Evolutionary conservation across 1,284 basidiomycete species (phyloP), one percentile per base, ranked within the genome.

Genomic region (Ustilago esculenta): DNA sequence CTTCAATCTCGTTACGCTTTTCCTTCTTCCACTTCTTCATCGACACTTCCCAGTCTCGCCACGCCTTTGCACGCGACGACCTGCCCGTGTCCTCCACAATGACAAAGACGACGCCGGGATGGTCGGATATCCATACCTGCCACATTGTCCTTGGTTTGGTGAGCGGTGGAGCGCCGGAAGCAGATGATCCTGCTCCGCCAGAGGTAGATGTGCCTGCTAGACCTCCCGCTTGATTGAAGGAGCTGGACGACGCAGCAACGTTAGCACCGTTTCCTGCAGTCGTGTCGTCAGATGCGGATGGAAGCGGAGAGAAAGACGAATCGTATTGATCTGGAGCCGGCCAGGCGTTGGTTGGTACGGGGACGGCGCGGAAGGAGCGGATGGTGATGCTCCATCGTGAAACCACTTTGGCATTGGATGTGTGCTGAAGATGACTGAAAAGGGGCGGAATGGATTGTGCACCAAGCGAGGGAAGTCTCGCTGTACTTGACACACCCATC

Each of bases 141-240:
- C 69, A 72, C 63, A 72, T 72, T 12, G 69, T 67, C 24, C 69
- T 47, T 1, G 69, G 69, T 49, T 72, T 72, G 11, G 69, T 72
- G 14, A 67, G 51, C 25, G 63, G 54, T 21, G 58, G 54, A 34
- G 68, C 45, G 5, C 60, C 66, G 14, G 59, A 55, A 27, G 51
- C 53, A 5, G 60, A 56, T 8, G 63, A 47, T 25, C 48, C 48
- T 12, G 54, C 47, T 11, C 41, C 54, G 14, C 41, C 29, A 17
- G 32, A 33, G 2, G 10, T n/a, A 8, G 36, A 17, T 4, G 30
- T 25, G n/a, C 34, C 36, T 11, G 30, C 36, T 12, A 10, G 10
- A 18, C 23, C 11, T n/a, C 32, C 44, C 4, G 41, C 34, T 40
- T 47, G 44, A 27, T 30, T 34, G 11, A 20, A n/a, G 17, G 23